Percentiles rank a stretch among this genome's conserved stretches.
Evolutionary conservation across 768 basidiomycete genomes (phyloP).

Genomic region (Lactarius evosmus): DNA sequence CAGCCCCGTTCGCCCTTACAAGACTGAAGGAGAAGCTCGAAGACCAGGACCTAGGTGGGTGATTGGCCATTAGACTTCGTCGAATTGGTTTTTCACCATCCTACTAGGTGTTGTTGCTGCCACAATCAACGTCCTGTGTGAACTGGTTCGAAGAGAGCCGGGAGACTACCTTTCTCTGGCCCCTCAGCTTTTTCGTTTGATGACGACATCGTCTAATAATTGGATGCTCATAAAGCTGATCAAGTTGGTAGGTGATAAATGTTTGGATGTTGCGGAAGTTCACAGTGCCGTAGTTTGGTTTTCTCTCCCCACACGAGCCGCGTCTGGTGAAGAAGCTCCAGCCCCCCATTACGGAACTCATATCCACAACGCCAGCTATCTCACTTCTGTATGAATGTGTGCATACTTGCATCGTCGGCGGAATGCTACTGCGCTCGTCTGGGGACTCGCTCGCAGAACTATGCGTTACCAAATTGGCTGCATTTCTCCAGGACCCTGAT

Average conservation of each 20-base stretch:
- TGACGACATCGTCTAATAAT: slow-evolving; percentile 94
- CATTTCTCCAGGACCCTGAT: slow-evolving; percentile 88
- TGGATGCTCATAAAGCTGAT: slow-evolving; percentile 99
- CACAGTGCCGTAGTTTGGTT: slow-evolving; percentile 68
- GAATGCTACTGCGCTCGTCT: slow-evolving; percentile 81
- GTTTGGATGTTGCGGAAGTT: background rate
- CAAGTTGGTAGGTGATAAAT: slow-evolving; percentile 65
- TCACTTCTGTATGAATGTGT: slow-evolving; percentile 98
- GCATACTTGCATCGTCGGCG: slow-evolving; percentile 95
- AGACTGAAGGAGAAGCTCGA: slow-evolving; percentile 79
- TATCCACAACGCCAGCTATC: slow-evolving; percentile 92
- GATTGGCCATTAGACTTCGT: background rate
- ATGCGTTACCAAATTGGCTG: slow-evolving; percentile 91
- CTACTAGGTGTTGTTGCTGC: slow-evolving; percentile 87
- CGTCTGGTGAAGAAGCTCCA: slow-evolving; percentile 93
- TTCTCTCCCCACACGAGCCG: slow-evolving; percentile 86
- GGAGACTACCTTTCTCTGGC: slow-evolving; percentile 81
- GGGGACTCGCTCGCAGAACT: slow-evolving; percentile 77
- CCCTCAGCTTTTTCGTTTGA: slow-evolving; percentile 87
- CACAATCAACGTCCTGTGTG: slow-evolving; percentile 91
- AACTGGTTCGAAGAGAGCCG: slow-evolving; percentile 79
- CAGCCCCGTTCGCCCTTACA: slow-evolving; percentile 57
- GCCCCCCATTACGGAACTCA: slow-evolving; percentile 91
- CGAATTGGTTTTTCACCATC: background rate
- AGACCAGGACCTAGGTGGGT: slow-evolving; percentile 67